These are phyloP conservation scores for Withania somnifera DNA, from an alignment of 305 asterid genomes.

Conservation along the genomic window DNA sequence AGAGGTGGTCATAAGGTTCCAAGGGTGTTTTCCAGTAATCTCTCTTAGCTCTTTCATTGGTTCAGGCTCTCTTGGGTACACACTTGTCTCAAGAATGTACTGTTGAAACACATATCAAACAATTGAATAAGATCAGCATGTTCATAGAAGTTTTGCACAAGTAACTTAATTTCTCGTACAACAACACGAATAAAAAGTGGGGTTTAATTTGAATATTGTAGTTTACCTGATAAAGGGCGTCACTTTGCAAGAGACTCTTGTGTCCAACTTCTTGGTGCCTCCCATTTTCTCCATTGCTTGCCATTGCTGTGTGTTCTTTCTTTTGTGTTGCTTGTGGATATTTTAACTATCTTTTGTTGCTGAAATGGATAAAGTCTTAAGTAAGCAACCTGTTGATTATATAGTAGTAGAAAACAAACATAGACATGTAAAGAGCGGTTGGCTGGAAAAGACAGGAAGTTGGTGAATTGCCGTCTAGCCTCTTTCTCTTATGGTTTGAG, in stretches of 20 bases:
- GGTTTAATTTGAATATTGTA: not conserved
- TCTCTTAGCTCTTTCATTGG: constrained; percentile 79
- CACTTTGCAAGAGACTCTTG: constrained; percentile 36
- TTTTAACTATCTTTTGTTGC: not conserved
- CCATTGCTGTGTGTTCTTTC: not conserved
- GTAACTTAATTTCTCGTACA: not conserved
- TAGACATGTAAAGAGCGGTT: not conserved
- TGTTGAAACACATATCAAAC: constrained; percentile 1
- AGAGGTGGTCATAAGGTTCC: constrained; percentile 24
- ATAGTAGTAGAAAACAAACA: not conserved
- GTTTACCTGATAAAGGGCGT: constrained; percentile 36
- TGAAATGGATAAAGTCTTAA: not conserved
- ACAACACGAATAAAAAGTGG: not conserved
- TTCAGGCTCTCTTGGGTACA: constrained; percentile 73
- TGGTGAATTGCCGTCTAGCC: not conserved
- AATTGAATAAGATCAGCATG: not conserved
- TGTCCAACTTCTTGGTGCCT: constrained; percentile 38
- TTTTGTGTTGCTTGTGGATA: not conserved
- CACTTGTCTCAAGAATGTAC: constrained; percentile 80
- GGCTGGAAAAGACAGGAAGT: not conserved
- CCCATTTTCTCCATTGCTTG: constrained; percentile 7
- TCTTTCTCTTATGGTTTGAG: not conserved
- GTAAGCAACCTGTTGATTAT: not conserved
- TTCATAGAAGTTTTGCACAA: not conserved
- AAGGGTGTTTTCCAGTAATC: constrained; percentile 74